Evolutionary conservation across 2,329 filamentous ascomycete genomes (phyloP), one percentile per base, ranked within the genome.

Genomic region (Pestalotiopsis sp.): DNA sequence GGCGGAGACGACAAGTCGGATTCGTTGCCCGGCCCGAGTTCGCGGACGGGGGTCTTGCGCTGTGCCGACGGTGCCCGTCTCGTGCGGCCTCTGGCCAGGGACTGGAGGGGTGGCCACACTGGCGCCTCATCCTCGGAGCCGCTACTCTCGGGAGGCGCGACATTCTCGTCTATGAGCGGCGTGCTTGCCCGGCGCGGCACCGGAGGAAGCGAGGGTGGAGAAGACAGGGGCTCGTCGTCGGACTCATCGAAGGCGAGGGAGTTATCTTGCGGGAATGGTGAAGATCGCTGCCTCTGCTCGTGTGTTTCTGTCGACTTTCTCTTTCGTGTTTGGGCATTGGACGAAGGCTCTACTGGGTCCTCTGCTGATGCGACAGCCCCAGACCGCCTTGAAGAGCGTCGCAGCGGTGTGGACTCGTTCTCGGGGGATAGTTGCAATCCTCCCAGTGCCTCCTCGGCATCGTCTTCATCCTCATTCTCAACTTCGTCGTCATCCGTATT

Each of bases 391-490:
- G 82, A 85, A 45, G 81, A 80, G 23, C 85, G 79, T 69, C 89
- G 86, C 31, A 91, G 75, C 3, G 91, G 91, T 6, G 91, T 93
- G 17, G 90, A 91, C 79, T 92, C 90, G 36, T 89, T 90, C 68
- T 92, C 90, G 0, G 86, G 91, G 65, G 83, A 85, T 75, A 89
- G 91, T 72, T 86, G 81, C 83, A 86, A 73, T 73, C 84, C 78
- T 75, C 80, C 79, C 71, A 80, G 74, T 71, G 77, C 69, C 31
- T 70, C 71, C 25, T 72, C 72, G 12, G 73, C 73, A 1, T 79
- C 77, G 13, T 74, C 73, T 1, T 79, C 77, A 83, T 87, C 80
- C 82, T 86, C 70, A 73, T 84, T 76, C 77, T 80, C 76, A 70
- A 83, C 78, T 70, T 79, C 72, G 65, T 87, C 84, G 25, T 87